These are phyloP conservation scores for Sophora flavescens DNA, from an alignment of 306 rosid species.

Conservation along the genomic window DNA sequence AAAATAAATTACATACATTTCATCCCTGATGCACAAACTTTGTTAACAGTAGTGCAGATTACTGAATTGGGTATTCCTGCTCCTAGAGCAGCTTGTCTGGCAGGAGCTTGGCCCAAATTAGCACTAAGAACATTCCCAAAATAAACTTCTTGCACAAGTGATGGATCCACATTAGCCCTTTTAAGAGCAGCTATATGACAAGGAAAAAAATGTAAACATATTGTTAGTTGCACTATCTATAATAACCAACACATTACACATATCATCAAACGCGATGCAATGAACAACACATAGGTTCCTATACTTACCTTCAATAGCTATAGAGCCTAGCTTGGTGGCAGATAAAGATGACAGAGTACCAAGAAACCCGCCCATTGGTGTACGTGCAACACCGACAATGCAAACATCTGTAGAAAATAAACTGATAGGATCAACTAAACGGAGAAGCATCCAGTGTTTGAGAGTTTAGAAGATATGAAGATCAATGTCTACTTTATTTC, in stretches of 20 bases:
- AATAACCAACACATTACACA: no score
- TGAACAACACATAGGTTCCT: constrained; percentile 25
- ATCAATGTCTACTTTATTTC: constrained; percentile 12
- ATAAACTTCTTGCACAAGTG: constrained; percentile 88
- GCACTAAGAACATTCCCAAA: constrained; percentile 98
- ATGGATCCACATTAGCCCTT: constrained; percentile 88
- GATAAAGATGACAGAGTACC: constrained; percentile 85
- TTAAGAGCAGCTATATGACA: constrained; percentile 83
- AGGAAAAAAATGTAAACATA: constrained; percentile 1
- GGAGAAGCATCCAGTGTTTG: background rate
- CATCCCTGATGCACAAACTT: constrained; percentile 99
- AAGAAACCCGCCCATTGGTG: constrained; percentile 97
- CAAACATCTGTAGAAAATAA: constrained; percentile 79
- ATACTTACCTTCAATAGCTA: constrained; percentile 81
- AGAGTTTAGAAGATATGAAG: constrained; percentile 24
- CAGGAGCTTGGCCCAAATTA: constrained; percentile 99
- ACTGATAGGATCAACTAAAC: constrained; percentile 34
- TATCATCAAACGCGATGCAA: constrained; percentile 13
- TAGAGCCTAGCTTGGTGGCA: constrained; percentile 94
- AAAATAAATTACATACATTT: constrained; percentile 63
- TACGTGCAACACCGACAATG: constrained; percentile 96
- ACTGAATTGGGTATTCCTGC: constrained; percentile 94
- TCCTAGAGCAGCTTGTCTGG: constrained; percentile 97
- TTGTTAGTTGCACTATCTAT: no score
- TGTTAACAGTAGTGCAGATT: constrained; percentile 86